Percentiles rank a stretch among this genome's conserved stretches.
These are phyloP conservation scores for Vigna radiata DNA, from an alignment of 306 rosid species.

Conservation along the genomic window DNA sequence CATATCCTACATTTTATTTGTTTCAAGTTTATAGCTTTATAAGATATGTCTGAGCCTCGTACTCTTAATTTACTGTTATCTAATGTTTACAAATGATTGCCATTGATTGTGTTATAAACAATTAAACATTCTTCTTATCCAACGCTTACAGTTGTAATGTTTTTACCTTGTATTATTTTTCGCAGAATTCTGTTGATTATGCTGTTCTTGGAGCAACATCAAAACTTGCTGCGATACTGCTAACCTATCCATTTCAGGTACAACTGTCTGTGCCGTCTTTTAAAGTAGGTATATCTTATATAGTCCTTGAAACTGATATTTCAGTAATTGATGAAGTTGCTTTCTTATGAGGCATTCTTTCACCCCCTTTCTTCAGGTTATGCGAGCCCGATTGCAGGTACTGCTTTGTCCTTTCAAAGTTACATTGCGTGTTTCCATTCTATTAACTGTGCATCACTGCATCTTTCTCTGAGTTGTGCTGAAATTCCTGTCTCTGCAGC, in stretches of 20 bases:
- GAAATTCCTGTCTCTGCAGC: conserved; percentile 63
- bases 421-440: conserved; percentile 19
- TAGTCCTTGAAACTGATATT: conserved; percentile 40
- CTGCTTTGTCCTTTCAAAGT: conserved; percentile 23
- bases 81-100: conserved; percentile 22
- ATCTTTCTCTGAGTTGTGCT: conserved; percentile 36
- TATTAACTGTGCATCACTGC: conserved; percentile 37
- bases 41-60: not conserved
- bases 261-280: conserved; percentile 11
- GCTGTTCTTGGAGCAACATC: conserved; percentile 83
- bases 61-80: conserved; percentile 16
- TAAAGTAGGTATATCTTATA: conserved; percentile 37
- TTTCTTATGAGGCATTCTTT: conserved; percentile 28
- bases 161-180: conserved; percentile 12
- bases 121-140: conserved; percentile 16
- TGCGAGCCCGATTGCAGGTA: conserved; percentile 61
- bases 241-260: conserved; percentile 95
- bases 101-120: conserved; percentile 19
- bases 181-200: conserved; percentile 83
- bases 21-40: conserved; percentile 17
- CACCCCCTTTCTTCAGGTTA: conserved; percentile 49
- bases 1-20: conserved; percentile 27
- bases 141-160: not conserved
- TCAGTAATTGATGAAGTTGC: conserved; percentile 38
- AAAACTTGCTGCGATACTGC: conserved; percentile 66